These are phyloP conservation scores for Cyberlindnera mycetangii DNA, from an alignment of 805 yeast species.

Conservation along the genomic window DNA sequence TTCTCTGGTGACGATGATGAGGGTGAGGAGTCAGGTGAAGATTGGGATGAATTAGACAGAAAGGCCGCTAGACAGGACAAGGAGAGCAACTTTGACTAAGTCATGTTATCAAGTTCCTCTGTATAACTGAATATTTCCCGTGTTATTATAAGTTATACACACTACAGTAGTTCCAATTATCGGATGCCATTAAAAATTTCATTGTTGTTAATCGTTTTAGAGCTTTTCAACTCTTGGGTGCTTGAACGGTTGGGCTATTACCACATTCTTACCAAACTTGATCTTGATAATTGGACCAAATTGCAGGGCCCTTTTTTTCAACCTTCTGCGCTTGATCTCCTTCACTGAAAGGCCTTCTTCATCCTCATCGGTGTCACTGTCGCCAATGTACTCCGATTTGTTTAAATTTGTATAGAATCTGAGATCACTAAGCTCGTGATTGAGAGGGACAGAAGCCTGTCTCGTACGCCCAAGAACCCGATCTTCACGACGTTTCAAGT, in stretches of 20 bases:
- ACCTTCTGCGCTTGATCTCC: slow-evolving; percentile 19
- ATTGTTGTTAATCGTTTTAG: not conserved
- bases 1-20: slow-evolving; percentile 36
- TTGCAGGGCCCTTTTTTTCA: slow-evolving; percentile 5
- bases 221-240: slow-evolving; percentile 21
- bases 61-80: slow-evolving; percentile 32
- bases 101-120: no score
- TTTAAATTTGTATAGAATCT: slow-evolving; percentile 20
- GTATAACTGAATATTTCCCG: no score
- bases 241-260: slow-evolving; percentile 28
- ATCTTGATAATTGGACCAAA: slow-evolving; percentile 28
- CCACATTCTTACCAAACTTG: slow-evolving; percentile 19
- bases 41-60: slow-evolving; percentile 29
- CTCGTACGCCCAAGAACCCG: slow-evolving; percentile 18
- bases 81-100: slow-evolving; percentile 43
- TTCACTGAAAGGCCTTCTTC: slow-evolving; percentile 19
- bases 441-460: not conserved
- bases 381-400: slow-evolving; percentile 23
- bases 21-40: slow-evolving; percentile 41
- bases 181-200: not conserved
- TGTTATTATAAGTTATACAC: no score
- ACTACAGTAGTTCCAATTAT: not conserved
- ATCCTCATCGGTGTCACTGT: slow-evolving; percentile 30
- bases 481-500: slow-evolving; percentile 25
- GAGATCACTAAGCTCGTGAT: slow-evolving; percentile 12